phyloP scores from a whole-genome alignment of 495 filamentous ascomycete genomes.

The Tuber microsphaerosporum region DNA sequence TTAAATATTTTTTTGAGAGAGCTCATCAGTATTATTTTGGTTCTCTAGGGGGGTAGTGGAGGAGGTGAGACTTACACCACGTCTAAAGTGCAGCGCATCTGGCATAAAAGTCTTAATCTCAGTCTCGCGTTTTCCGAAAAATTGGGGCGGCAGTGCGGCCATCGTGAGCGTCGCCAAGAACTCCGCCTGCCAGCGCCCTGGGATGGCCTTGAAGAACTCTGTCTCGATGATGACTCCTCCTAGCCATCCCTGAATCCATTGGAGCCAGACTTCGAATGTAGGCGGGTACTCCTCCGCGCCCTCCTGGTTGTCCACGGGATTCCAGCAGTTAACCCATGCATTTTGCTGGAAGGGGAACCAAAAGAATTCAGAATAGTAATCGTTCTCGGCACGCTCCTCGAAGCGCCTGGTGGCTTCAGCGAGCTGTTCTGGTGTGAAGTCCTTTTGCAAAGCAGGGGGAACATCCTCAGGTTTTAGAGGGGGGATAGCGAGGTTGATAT shows the following conservation, averaged over 20 bases:
- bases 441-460: constrained; percentile 43
- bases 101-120: constrained; percentile 47
- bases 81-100: constrained; percentile 50
- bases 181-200: constrained; percentile 44
- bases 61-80: constrained; percentile 40
- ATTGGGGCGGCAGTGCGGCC: constrained; percentile 44
- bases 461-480: constrained; percentile 44
- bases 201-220: constrained; percentile 43
- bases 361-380: constrained; percentile 49
- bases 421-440: constrained; percentile 38
- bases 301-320: constrained; percentile 29
- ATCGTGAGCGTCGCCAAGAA: constrained; percentile 42
- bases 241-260: constrained; percentile 47
- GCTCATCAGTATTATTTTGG: neutral
- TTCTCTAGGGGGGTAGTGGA: neutral
- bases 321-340: constrained; percentile 51
- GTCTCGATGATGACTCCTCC: constrained; percentile 42
- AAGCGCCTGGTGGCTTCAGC: constrained; percentile 39
- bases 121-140: constrained; percentile 18
- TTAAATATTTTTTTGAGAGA: neutral
- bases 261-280: constrained; percentile 41
- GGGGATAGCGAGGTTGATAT: constrained; percentile 48
- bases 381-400: constrained; percentile 41
- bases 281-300: constrained; percentile 44
- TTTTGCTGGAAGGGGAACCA: constrained; percentile 50